Evolutionary conservation across 2,329 filamentous ascomycete species (phyloP).

Genomic region (Lecanicillium sp.): DNA sequence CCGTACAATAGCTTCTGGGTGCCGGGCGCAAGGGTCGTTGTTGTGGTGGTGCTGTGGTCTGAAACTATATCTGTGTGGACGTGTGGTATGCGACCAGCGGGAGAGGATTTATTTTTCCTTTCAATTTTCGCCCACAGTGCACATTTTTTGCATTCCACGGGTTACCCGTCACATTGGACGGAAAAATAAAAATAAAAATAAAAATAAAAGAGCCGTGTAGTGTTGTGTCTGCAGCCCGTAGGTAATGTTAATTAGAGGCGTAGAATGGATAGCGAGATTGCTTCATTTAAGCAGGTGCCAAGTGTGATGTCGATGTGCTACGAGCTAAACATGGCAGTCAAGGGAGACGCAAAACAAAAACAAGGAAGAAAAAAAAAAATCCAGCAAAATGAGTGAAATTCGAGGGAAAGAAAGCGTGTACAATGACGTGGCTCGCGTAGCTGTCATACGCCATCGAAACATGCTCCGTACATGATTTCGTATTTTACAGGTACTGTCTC

Average conservation of each 20-base stretch:
- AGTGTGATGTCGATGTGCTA: too few species aligned
- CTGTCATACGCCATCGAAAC: neutral
- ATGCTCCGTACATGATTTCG: too few species aligned
- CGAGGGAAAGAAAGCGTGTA: neutral
- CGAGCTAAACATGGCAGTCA: too few species aligned
- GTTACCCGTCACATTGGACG: too few species aligned
- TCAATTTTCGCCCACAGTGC: neutral
- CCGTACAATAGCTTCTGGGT: too few species aligned
- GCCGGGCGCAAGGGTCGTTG: too few species aligned
- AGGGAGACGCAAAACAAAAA: too few species aligned
- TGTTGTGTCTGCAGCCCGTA: too few species aligned
- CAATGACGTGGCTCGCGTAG: neutral
- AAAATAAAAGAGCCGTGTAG: too few species aligned
- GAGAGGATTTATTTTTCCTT: neutral
- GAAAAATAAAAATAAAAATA: too few species aligned
- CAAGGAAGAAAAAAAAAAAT: neutral
- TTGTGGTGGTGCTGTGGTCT: neutral
- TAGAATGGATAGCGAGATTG: neutral
- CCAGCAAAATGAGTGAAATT: neutral
- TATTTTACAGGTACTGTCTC: too few species aligned
- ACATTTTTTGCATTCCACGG: neutral
- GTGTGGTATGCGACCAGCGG: neutral
- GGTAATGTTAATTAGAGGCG: neutral
- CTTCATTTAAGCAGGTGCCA: neutral
- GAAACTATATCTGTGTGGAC: neutral